Conservation (phyloP, 331 rosid species). For the Acacia pycnantha region DNA sequence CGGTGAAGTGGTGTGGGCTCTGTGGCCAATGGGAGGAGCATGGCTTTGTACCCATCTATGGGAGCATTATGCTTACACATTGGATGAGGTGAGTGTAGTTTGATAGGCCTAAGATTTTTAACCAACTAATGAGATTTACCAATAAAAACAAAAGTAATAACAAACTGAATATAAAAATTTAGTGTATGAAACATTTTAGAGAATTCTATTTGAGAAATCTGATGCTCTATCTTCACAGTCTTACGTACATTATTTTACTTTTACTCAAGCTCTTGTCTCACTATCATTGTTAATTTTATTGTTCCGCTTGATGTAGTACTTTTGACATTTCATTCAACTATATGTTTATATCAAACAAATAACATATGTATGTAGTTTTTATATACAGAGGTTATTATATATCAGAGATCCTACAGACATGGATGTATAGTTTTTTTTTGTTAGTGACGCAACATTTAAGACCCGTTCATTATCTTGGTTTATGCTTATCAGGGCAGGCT, state of each 20-base stretch:
- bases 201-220: neutral
- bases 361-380: neutral
- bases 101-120: neutral
- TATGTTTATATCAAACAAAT: neutral
- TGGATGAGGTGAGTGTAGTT: slow-evolving; percentile 53
- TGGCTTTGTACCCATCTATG: slow-evolving; percentile 83
- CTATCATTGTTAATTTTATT: neutral
- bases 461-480: neutral
- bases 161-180: neutral
- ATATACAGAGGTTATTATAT: neutral
- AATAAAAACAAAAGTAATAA: neutral
- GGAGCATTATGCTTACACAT: slow-evolving; percentile 75
- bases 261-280: neutral
- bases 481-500: neutral
- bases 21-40: slow-evolving; percentile 97
- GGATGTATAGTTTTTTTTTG: neutral
- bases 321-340: neutral
- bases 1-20: slow-evolving; percentile 74
- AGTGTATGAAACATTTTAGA: neutral
- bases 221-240: neutral
- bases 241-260: neutral
- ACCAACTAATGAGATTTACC: neutral
- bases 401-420: neutral
- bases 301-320: neutral
- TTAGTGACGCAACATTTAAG: neutral